phyloP scores from a whole-genome alignment of 805 yeast genomes.

The Debaryomyces tyrocola region DNA sequence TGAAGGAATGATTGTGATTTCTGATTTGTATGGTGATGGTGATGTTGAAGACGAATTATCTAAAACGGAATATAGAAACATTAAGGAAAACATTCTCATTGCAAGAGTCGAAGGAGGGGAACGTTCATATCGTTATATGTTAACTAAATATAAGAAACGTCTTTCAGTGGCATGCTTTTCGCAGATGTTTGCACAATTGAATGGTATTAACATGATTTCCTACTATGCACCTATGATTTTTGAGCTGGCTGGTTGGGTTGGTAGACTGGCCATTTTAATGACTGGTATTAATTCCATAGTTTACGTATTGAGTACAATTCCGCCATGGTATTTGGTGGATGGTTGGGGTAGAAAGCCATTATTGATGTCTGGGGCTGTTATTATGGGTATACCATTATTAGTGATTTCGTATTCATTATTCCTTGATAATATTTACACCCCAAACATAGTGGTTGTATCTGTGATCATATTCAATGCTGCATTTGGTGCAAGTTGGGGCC shows the following conservation, averaged over 20 bases:
- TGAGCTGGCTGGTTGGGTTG: constrained; percentile 94
- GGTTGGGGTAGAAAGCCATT: constrained; percentile 91
- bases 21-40: constrained; percentile 79
- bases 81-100: constrained; percentile 75
- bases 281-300: constrained; percentile 65
- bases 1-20: constrained; percentile 84
- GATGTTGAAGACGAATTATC: constrained; percentile 70
- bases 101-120: constrained; percentile 80
- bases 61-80: constrained; percentile 69
- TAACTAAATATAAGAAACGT: constrained; percentile 71
- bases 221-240: constrained; percentile 93
- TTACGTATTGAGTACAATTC: constrained; percentile 59
- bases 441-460: constrained; percentile 68
- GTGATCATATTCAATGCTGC: constrained; percentile 80
- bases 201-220: constrained; percentile 90
- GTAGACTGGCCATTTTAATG: constrained; percentile 84
- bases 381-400: constrained; percentile 73
- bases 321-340: constrained; percentile 91
- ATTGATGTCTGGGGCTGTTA: constrained; percentile 70
- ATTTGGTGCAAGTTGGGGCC: constrained; percentile 93
- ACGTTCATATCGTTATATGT: constrained; percentile 70
- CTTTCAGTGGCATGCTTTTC: constrained; percentile 87
- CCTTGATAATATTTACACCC: constrained; percentile 47
- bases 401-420: constrained; percentile 57
- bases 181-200: constrained; percentile 88